A percentile compares a stretch with the other conserved stretches of the same genome.
Evolutionary conservation across 495 filamentous ascomycete genomes (phyloP).

Genomic region (Poronia punctata): DNA sequence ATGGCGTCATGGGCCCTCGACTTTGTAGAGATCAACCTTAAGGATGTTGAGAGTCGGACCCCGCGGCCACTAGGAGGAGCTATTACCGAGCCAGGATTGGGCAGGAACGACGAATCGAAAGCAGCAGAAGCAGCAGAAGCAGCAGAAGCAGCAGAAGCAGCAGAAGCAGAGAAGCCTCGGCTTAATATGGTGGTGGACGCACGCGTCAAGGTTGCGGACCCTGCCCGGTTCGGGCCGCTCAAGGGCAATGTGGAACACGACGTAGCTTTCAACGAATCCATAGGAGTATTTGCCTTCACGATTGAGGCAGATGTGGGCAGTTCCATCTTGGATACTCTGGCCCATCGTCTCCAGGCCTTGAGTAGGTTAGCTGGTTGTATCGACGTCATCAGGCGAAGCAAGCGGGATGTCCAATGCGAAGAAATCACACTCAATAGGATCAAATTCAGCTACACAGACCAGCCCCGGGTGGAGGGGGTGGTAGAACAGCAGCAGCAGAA

Average conservation of each 20-base stretch:
- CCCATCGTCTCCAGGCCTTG: slow-evolving; percentile 51
- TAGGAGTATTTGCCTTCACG: slow-evolving; percentile 54
- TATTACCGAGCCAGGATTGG: slow-evolving; percentile 3
- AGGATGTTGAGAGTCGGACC: slow-evolving; percentile 30
- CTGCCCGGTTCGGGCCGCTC: slow-evolving; percentile 39
- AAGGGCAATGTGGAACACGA: slow-evolving; percentile 48
- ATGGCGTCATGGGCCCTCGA: slow-evolving; percentile 45
- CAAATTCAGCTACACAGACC: slow-evolving; percentile 52
- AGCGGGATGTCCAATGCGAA: slow-evolving; percentile 43
- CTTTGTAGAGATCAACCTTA: slow-evolving; percentile 46
- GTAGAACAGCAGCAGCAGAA: slow-evolving; percentile 14
- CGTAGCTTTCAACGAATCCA: slow-evolving; percentile 48
- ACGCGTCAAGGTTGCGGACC: slow-evolving; percentile 27
- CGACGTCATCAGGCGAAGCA: slow-evolving; percentile 48
- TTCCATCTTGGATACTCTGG: slow-evolving; percentile 46
- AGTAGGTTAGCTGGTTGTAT: slow-evolving; percentile 60
- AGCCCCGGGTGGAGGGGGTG: slow-evolving; percentile 5
- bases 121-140: slow-evolving; percentile 12
- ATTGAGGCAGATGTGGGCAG: slow-evolving; percentile 52
- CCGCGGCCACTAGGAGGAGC: slow-evolving; percentile 6
- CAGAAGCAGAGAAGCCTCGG: slow-evolving; percentile 23
- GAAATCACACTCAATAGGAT: slow-evolving; percentile 54
- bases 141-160: slow-evolving; percentile 11
- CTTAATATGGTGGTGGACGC: slow-evolving; percentile 33
- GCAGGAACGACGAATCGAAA: slow-evolving; percentile 15